Percentiles rank a stretch among this genome's conserved stretches.
Conservation (phyloP, 2,329 filamentous ascomycete species). For the Amauroascus niger region DNA sequence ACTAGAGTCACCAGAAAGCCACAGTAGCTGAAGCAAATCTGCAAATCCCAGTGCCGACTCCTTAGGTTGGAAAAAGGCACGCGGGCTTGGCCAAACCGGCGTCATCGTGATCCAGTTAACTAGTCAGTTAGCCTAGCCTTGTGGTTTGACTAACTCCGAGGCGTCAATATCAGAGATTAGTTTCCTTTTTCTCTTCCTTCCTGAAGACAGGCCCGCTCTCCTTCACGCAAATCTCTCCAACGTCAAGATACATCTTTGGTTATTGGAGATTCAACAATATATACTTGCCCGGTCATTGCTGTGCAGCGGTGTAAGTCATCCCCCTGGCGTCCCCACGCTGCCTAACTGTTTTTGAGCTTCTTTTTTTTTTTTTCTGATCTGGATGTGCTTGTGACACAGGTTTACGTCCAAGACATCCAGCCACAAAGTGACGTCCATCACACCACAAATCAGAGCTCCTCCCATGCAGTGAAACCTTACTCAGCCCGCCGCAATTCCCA, state of each 20-base stretch:
- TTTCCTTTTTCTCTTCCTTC: not conserved
- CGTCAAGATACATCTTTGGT: not conserved
- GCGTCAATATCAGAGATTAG: not conserved
- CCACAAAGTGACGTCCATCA: not conserved
- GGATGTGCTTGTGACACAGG: not conserved
- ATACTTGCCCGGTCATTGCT: not conserved
- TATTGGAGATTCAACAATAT: not conserved
- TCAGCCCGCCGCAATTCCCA: conserved; percentile 1
- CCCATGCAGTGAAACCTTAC: conserved; percentile 5
- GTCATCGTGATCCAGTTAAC: not conserved
- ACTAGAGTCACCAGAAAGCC: not conserved
- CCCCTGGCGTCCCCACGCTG: not conserved
- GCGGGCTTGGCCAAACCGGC: not conserved
- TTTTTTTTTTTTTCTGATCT: not conserved
- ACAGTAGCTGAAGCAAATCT: not conserved
- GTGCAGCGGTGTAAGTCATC: not conserved
- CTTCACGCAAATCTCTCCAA: not conserved
- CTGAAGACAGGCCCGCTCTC: not conserved
- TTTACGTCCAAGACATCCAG: conserved; percentile 5
- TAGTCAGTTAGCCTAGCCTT: too few relatives aligned
- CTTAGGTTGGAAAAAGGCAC: not conserved
- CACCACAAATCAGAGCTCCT: conserved; percentile 6
- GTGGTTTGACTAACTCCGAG: too few relatives aligned
- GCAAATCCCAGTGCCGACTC: too few relatives aligned
- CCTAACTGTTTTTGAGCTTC: not conserved